Evolutionary conservation across 1,139 yeast species (phyloP).

Genomic region (Hyphopichia khmerensis): DNA sequence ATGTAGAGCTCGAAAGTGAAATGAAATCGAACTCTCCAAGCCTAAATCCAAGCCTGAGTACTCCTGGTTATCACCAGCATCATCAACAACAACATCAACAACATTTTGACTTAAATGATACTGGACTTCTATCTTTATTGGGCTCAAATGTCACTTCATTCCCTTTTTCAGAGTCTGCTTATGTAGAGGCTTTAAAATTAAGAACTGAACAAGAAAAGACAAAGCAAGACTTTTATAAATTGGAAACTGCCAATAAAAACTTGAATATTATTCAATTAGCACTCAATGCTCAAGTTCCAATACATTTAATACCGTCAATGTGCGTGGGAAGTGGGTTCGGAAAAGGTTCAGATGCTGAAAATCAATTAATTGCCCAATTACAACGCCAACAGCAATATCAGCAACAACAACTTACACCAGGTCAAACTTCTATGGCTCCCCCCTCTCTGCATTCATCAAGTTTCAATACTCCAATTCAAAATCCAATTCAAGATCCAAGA

Average conservation of each 20-base stretch:
- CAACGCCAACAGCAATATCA: neutral
- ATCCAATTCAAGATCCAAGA: neutral
- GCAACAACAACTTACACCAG: conserved; percentile 9
- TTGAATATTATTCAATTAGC: conserved; percentile 66
- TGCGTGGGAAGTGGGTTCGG: conserved; percentile 33
- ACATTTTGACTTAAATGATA: conserved; percentile 4
- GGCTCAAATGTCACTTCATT: conserved; percentile 56
- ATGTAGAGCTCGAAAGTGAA: neutral
- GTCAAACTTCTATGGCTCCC: conserved; percentile 2
- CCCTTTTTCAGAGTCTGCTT: conserved; percentile 63
- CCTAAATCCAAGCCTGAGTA: neutral
- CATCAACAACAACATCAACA: neutral
- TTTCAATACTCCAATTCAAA: neutral
- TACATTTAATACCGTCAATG: conserved; percentile 62
- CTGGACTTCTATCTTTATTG: conserved; percentile 36
- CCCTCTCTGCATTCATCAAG: neutral
- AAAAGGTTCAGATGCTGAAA: neutral
- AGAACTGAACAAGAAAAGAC: conserved; percentile 80
- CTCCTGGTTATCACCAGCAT: neutral
- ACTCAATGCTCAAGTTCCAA: conserved; percentile 62
- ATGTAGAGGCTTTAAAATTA: conserved; percentile 60
- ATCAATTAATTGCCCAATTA: neutral
- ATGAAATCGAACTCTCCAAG: neutral
- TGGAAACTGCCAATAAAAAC: conserved; percentile 62
- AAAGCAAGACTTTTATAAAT: conserved; percentile 72